Evolutionary conservation across 2,329 filamentous ascomycete species (phyloP).

Genomic region (Gnomoniopsis smithogilvyi): DNA sequence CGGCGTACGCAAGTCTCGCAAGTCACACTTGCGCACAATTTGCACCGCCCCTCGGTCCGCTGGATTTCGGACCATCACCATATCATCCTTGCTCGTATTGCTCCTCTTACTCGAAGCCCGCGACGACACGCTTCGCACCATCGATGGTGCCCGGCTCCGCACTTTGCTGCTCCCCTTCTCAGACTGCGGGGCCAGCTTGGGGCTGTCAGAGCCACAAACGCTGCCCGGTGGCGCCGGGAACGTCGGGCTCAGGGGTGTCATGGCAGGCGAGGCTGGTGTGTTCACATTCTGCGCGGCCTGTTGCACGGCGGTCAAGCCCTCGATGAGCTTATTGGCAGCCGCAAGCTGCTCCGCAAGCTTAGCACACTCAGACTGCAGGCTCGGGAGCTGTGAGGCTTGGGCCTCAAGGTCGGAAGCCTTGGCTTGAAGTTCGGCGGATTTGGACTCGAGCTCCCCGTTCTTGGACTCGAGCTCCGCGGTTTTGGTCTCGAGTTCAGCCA

Average conservation of each 20-base stretch:
- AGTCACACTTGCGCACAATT: slow-evolving; percentile 15
- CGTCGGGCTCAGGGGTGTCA: slow-evolving; percentile 4
- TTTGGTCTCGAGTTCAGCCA: slow-evolving; percentile 5
- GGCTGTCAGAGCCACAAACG: neutral
- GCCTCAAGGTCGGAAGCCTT: slow-evolving; percentile 13
- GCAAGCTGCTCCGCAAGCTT: slow-evolving; percentile 16
- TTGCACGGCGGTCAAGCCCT: slow-evolving; percentile 10
- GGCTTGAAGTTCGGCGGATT: slow-evolving; percentile 2
- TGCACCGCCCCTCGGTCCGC: slow-evolving; percentile 12
- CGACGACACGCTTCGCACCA: slow-evolving; percentile 16
- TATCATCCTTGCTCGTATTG: slow-evolving; percentile 11
- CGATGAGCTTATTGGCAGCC: slow-evolving; percentile 17
- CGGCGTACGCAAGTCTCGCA: slow-evolving; percentile 10
- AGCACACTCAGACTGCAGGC: slow-evolving; percentile 9
- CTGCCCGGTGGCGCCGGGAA: neutral
- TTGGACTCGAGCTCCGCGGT: neutral
- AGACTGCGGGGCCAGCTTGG: neutral
- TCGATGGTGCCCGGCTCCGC: slow-evolving; percentile 16
- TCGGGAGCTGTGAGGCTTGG: slow-evolving; percentile 8
- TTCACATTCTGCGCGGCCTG: neutral
- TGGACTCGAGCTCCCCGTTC: neutral
- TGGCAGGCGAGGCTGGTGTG: neutral
- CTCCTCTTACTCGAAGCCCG: slow-evolving; percentile 10
- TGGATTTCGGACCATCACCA: slow-evolving; percentile 16
- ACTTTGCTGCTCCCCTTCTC: slow-evolving; percentile 4